Base-by-base conservation (phyloP, 306 rosid species). In the Begonia loranthoides region DNA sequence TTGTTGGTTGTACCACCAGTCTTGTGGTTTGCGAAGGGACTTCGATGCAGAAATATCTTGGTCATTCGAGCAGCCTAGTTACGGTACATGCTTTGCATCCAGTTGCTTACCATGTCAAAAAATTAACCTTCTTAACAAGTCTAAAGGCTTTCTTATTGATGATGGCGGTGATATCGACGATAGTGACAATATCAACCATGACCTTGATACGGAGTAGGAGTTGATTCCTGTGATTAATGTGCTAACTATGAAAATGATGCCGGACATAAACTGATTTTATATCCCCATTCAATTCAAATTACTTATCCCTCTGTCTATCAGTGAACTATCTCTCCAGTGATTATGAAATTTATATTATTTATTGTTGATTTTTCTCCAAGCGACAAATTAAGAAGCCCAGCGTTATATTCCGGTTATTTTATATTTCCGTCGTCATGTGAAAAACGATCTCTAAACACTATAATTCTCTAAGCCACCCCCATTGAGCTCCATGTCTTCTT, bases 11-110 rank as follows among this genome's bases (percentile, higher is more conserved):
- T 68, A 71, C 60, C 64, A 84, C 82, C 43, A 86, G 84, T 79
- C 93, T 80, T 58, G 87, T 92, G 16, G 94, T 92, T 55, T 83
- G 94, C 16, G 96, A 92, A 76, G 94, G 93, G 59, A 51, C 89
- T 67, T 87, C 89, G 19, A 68, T 76, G 16, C 66, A 61, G 64
- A 76, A 74, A 76, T 92, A 83, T 79, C 93, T 92, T 60, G 96
- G 99, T 59, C 79, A 83, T 63, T 62, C 87, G 5, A 78, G 62
- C 75, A 78, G 83, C 66, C 74, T 92, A 50, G 68, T 92, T 49
- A 86, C 99, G 14, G 99, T 86, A 70, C 68, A 88, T 74, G 58
- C 69, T 45, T 28, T 33, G 39, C 58, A 34, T 60, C 19, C 11
- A 53, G 22, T 19, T 19, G 22, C 22, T 19, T 19, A 19, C 22